A percentile compares a stretch with the other conserved stretches of the same genome.
Evolutionary conservation across 768 basidiomycete genomes (phyloP).

Genomic region (Trametes meyenii): DNA sequence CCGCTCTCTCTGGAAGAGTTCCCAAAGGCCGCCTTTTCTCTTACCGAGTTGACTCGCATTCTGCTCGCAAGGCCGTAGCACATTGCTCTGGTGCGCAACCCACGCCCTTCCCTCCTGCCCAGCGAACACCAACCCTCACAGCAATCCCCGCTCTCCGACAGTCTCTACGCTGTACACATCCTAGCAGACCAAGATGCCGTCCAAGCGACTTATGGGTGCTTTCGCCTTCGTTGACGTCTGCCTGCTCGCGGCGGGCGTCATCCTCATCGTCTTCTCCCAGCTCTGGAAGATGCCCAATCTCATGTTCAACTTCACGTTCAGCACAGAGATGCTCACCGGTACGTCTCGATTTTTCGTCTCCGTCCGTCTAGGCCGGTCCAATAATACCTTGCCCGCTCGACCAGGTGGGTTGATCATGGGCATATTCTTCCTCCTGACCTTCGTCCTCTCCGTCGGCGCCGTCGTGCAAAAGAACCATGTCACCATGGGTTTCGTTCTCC

Average conservation of each 20-base stretch:
- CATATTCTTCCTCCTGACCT: conserved; percentile 65
- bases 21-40: conserved; percentile 18
- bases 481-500: conserved; percentile 67
- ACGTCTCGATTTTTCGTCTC: conserved; percentile 27
- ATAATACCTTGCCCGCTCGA: not conserved
- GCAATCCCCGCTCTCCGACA: not conserved
- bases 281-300: conserved; percentile 69
- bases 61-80: conserved; percentile 23
- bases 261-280: conserved; percentile 69
- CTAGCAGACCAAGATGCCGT: conserved; percentile 58
- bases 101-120: not conserved
- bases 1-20: conserved; percentile 57
- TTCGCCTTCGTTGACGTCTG: conserved; percentile 75
- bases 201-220: conserved; percentile 63
- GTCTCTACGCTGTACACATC: conserved; percentile 31
- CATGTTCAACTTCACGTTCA: conserved; percentile 76
- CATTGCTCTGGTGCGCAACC: conserved; percentile 13
- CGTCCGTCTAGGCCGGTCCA: not conserved
- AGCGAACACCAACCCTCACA: too few relatives aligned
- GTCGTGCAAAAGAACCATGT: conserved; percentile 71
- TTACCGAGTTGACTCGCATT: conserved; percentile 27
- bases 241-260: conserved; percentile 68
- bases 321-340: conserved; percentile 61
- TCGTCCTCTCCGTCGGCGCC: conserved; percentile 69
- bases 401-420: conserved; percentile 76